These are phyloP conservation scores for Wickerhamiella bombiphila DNA, from an alignment of 805 yeast species.

Conservation along the genomic window DNA sequence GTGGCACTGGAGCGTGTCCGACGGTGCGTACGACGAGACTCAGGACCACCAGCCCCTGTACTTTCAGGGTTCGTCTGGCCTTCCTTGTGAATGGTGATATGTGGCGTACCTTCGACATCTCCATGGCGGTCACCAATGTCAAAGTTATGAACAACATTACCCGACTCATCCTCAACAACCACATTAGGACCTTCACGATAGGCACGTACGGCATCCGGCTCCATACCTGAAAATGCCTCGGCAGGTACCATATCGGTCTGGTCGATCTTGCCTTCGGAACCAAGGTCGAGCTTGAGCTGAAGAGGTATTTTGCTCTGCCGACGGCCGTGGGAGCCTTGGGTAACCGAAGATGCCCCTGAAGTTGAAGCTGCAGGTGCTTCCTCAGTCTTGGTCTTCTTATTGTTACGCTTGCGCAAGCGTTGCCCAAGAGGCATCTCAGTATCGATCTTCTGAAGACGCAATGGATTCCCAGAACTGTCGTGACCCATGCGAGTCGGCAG, in stretches of 20 bases:
- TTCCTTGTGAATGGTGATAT: slow-evolving; percentile 10
- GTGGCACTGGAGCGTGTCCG: background rate
- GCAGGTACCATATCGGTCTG: slow-evolving; percentile 13
- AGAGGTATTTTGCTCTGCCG: slow-evolving; percentile 6
- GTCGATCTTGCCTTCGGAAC: slow-evolving; percentile 8
- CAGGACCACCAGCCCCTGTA: slow-evolving; percentile 8
- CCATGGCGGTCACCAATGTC: slow-evolving; percentile 20
- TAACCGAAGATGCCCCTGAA: background rate
- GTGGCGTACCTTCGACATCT: slow-evolving; percentile 11
- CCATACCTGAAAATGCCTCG: slow-evolving; percentile 14
- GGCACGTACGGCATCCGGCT: slow-evolving; percentile 26
- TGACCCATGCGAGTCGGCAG: slow-evolving; percentile 49
- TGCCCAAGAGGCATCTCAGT: slow-evolving; percentile 32
- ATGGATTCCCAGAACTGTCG: slow-evolving; percentile 56
- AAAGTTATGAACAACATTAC: slow-evolving; percentile 59
- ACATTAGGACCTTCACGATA: slow-evolving; percentile 58
- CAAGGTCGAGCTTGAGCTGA: slow-evolving; percentile 11
- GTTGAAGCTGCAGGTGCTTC: background rate
- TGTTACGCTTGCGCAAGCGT: background rate
- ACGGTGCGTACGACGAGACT: slow-evolving; percentile 8
- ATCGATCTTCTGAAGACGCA: slow-evolving; percentile 72
- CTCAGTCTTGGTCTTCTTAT: background rate
- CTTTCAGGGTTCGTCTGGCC: too few relatives aligned
- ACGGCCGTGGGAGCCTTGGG: background rate
- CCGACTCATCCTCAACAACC: slow-evolving; percentile 68